Base-by-base conservation (phyloP, 257 asterid species). In the Vinca minor region DNA sequence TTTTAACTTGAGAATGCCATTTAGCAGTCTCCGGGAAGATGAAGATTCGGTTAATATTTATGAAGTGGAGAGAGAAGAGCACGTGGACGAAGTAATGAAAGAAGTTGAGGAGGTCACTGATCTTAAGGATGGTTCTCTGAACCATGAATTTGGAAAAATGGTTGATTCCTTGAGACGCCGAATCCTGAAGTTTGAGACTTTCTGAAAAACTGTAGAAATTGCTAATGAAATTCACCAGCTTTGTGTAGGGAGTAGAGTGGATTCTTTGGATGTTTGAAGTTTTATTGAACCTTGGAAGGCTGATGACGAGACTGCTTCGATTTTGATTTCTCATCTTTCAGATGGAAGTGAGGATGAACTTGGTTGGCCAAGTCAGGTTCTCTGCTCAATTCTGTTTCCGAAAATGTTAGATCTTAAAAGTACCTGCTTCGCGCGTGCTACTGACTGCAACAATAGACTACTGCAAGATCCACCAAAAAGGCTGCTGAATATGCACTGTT, bases 371-470 rank as follows among this genome's bases (percentile, higher is more conserved):
- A 66, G 85, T 71, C 80, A 81, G 47, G 59, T 82, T 60, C 82
- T 90, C 52, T 85, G 87, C 80, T 78, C 95, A 8, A 39, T 85
- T 32, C 56, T 82, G 71, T 95, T 90, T 63, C 95, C 97, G 53
- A 85, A 81, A 81, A 55, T 85, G 59, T 77, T 89, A 41, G 62
- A 46, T 69, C 83, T 87, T n/a, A 20, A 64, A 63, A 7, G 81
- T 70, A 57, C 88, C 88, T 13, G 77, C 80, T 31, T 81, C 94
- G 45, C 94, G 88, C 25, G 79, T 79, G 4, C 68, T 87, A 5
- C 50, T 82, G 68, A 66, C 72, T 49, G 80, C 83, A 20, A 66
- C 76, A 13, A 34, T 82, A 53, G 88, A 82, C 8, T 85, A 69
- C 81, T 83, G 94, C 83, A 87, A 78, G 70, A 77, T 82, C 66